Evolutionary conservation across 2,329 filamentous ascomycete genomes (phyloP).

Genomic region (Cladosporium sp.): DNA sequence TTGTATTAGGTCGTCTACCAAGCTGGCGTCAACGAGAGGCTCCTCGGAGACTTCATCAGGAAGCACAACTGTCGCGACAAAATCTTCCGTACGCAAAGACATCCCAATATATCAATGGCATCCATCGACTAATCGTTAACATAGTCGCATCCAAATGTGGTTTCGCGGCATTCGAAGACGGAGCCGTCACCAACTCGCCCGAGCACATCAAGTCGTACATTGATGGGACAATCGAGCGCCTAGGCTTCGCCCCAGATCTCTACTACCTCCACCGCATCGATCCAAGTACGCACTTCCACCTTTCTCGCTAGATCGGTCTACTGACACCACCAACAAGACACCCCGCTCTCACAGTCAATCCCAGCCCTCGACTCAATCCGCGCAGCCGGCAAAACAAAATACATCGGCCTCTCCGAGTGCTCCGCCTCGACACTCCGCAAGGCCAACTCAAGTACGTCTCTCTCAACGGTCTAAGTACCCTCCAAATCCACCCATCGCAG

Average conservation of each 20-base stretch:
- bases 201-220: conserved; percentile 51
- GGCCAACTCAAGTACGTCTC: conserved; percentile 31
- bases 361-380: conserved; percentile 51
- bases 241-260: conserved; percentile 49
- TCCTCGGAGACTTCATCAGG: conserved; percentile 52
- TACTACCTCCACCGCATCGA: conserved; percentile 48
- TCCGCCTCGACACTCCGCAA: conserved; percentile 52
- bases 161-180: conserved; percentile 38
- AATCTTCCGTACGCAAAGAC: conserved; percentile 44
- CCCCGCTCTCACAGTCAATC: conserved; percentile 49
- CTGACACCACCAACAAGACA: conserved; percentile 38
- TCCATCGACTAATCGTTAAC: background rate
- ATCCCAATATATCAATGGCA: background rate
- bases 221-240: conserved; percentile 51
- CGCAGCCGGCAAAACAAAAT: conserved; percentile 54
- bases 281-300: conserved; percentile 25
- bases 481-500: background rate
- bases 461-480: background rate
- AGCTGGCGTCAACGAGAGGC: conserved; percentile 52
- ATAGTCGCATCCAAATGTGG: conserved; percentile 54
- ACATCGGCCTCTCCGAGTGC: conserved; percentile 56
- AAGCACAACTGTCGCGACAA: conserved; percentile 53
- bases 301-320: background rate
- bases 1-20: conserved; percentile 45
- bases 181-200: conserved; percentile 46